Base-by-base conservation (phyloP, 352 stramenopile species). In the Pythium folliculosum region DNA sequence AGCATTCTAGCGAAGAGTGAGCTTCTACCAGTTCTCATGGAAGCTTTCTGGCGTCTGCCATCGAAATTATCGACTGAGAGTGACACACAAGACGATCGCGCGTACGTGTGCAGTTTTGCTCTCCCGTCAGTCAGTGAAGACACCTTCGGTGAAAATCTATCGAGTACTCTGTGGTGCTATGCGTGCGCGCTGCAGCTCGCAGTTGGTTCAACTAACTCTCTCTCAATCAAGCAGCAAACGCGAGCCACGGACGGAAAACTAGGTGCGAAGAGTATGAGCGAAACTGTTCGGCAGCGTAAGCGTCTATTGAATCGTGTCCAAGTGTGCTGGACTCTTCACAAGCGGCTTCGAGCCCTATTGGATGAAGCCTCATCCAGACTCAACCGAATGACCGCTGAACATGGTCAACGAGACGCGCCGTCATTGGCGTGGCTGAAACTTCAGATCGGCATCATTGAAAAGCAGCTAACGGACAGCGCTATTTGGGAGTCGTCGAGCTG, bases 101-200 rank as follows among this genome's bases (percentile, higher is more conserved):
- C 84, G 23, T 56, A 86, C n/a, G 65, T 84, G 54, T 76, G 73
- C 45, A 77, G 73, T 13, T 88, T 91, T 60, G 61, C 84, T 21
- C 50, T 91, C 8, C 78, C 62, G 16, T 55, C 60, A 13, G 60
- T 72, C 8, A 55, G 38, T 13, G 57, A 67, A 47, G 44, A 63
- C 53, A 63, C 58, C 16, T 63, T 64, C 5, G 40, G 27, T 2
- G 16, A 48, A n/a, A 35, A 21, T 4, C 65, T 72, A 6, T 59
- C 65, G 7, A 27, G 4, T 9, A 63, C 49, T 25, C 50, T 74
- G 19, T 72, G 66, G 66, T 52, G 59, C 51, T 72, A 72, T 54
- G 47, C 53, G 17, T 69, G 60, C 25, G 66, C 66, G 9, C 43
- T 72, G 7, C 58, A 68, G 25, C 17, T 63, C 7, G 67, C 54